Evolutionary conservation across 1,139 yeast genomes (phyloP), one percentile per base, ranked within the genome.

Genomic region (Casaregolazyma suthepensis): DNA sequence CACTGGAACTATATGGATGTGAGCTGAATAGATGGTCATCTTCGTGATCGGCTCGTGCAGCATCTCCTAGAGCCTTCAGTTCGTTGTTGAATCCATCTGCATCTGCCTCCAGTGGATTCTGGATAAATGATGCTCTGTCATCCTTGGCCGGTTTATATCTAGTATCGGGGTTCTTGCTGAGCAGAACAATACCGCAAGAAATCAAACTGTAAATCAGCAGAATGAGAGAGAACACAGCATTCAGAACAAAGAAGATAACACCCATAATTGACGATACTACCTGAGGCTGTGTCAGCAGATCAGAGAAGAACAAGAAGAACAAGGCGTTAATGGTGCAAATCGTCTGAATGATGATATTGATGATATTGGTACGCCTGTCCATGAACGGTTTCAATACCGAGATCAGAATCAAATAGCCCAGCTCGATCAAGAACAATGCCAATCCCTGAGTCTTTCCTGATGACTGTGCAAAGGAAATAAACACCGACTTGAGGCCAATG

Each of bases 211-310:
- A 87, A 53, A 93, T 73, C 67, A 93, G 75, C 67, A 93, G 76
- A 66, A 88, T 79, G 61, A 89, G 75, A 5, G 99, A 95, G 72
- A 89, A 89, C 0, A 82, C 87, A 0, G 98, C 98, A 70, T 93
- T 93, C 64, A 93, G 70, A 43, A 93, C 78, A 66, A 93, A 93
- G 67, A 88, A 85, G 19, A 93, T 84, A 56, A 93, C 83, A 0
- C 96, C 99, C 85, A 93, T 90, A 52, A 93, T 85, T 1, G 97
- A 87, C 1, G 94, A 83, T 43, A 91, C 98, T 52, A 87, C 83
- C 48, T 82, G 84, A 4, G 97, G 96, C 70, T 90, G 96, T 43
- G 79, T 78, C 73, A 91, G 89, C 55, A 93, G 75, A 64, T 86
- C 83, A 35, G 96, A 87, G 75, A 89, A 93, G 74, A 93, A 91